A percentile compares a stretch with the other conserved stretches of the same genome.
These are phyloP conservation scores for Xanthoconium separans DNA, from an alignment of 1,284 basidiomycete species.

Conservation along the genomic window DNA sequence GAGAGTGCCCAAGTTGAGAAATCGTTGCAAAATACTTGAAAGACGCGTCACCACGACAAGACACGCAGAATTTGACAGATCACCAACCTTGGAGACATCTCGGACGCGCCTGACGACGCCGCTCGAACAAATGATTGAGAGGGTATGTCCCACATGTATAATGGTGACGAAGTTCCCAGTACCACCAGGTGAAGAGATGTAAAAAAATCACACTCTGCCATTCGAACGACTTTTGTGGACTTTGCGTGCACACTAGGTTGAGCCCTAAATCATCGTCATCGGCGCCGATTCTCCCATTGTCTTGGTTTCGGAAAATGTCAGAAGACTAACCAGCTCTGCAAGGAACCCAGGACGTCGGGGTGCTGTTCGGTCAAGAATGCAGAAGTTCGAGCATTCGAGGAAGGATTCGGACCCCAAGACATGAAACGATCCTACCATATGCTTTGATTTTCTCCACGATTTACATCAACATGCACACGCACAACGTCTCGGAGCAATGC, in stretches of 20 bases:
- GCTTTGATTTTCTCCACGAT: conserved; percentile 1
- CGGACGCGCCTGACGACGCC: conserved; percentile 29
- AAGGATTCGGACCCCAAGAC: conserved; percentile 61
- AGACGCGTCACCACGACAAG: neutral
- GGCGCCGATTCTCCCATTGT: neutral
- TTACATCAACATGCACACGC: conserved; percentile 6
- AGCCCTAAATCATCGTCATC: conserved; percentile 31
- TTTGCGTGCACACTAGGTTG: conserved; percentile 44
- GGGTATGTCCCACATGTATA: conserved; percentile 58
- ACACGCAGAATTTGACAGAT: neutral
- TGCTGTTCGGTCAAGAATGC: conserved; percentile 68
- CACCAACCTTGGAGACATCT: conserved; percentile 53
- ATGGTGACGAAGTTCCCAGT: conserved; percentile 61
- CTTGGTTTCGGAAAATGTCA: neutral
- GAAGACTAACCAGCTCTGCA: conserved; percentile 54
- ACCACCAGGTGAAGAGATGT: conserved; percentile 52
- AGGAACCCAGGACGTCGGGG: conserved; percentile 46
- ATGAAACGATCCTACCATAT: conserved; percentile 41
- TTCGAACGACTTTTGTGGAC: conserved; percentile 38
- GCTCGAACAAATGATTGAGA: conserved; percentile 50
- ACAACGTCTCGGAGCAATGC: conserved; percentile 16
- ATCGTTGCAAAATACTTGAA: conserved; percentile 55
- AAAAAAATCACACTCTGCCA: conserved; percentile 48
- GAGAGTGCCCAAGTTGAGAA: conserved; percentile 61
- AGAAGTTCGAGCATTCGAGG: conserved; percentile 38